phyloP scores from a whole-genome alignment of 1,284 basidiomycete species.

The Ustilago trichophora region DNA sequence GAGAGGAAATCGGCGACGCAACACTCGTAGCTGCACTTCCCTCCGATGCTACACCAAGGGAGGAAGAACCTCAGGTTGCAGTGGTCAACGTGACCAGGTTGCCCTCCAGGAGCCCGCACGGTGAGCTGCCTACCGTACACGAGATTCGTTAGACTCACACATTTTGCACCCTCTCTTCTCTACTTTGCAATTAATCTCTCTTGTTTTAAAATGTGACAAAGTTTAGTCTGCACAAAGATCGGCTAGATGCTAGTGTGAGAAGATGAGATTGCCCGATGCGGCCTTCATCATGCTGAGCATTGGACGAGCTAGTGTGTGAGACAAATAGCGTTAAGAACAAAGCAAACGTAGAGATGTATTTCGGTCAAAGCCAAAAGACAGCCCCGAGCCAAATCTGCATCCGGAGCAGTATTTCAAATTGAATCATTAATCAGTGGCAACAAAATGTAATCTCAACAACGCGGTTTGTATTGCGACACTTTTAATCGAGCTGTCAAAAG shows the following conservation, averaged over 20 bases:
- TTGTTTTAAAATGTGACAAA: no score
- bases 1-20: neutral
- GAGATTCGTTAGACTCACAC: slow-evolving; percentile 1
- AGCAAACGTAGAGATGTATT: neutral
- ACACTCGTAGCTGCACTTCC: slow-evolving; percentile 1
- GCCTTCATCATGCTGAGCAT: no score
- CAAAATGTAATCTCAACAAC: neutral
- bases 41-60: neutral
- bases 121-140: slow-evolving; percentile 16
- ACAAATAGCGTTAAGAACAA: no score
- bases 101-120: slow-evolving; percentile 3
- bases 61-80: neutral
- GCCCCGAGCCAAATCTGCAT: neutral
- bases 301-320: no score
- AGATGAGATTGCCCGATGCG: no score
- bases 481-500: slow-evolving; percentile 21
- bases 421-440: neutral
- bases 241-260: neutral
- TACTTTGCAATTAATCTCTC: neutral
- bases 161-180: neutral
- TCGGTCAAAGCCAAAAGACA: neutral
- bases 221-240: no score
- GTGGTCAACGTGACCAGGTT: neutral
- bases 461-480: neutral
- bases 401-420: neutral